Base-by-base conservation (phyloP, 2,329 filamentous ascomycete species). In the Fusarium tanahbumbuense region DNA sequence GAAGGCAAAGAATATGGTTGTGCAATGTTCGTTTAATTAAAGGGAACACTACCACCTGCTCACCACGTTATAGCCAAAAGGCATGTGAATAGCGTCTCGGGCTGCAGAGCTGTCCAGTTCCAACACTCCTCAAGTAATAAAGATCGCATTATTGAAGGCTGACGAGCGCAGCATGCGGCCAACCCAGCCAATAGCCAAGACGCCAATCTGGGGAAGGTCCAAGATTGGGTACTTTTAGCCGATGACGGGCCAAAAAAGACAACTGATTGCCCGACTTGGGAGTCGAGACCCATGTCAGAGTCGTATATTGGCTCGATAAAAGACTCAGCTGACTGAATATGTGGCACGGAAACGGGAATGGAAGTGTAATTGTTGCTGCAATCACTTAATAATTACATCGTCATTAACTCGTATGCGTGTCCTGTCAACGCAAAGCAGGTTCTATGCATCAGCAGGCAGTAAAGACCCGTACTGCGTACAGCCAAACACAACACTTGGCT, bases 161-260 rank as follows among this genome's bases (percentile, higher is more conserved):
- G 67, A 70, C 67, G 28, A 70, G 46, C 45, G 22, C 25, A 18
- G 40, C 41, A 70, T 70, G 67, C 57, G 67, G 67, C n/a, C 37
- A 12, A 30, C 27, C 20, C 30, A 45, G 20, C 67, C 50, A 70
- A 70, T 68, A 32, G 32, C 27, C 32, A 40, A 30, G 37, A 42
- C 28, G 44, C 32, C 32, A 59, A 20, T 53, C 54, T 49, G 53
- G 62, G 67, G 62, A 70, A 62, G 45, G 12, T 37, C 16, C 34
- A 30, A 63, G 52, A 68, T 45, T 60, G 16, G 52, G 67, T 22
- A 40, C 41, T 46, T 56, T 71, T 68, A 70, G 37, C 63, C 67
- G 67, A 67, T 20, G 47, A 60, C 47, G 46, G 58, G 58, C 47
- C 50, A 23, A 63, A 68, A 54, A 30, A 37, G 42, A 64, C n/a